These are phyloP conservation scores for Aspergillus sp. DNA, from an alignment of 2,329 filamentous ascomycete genomes.

Conservation along the genomic window DNA sequence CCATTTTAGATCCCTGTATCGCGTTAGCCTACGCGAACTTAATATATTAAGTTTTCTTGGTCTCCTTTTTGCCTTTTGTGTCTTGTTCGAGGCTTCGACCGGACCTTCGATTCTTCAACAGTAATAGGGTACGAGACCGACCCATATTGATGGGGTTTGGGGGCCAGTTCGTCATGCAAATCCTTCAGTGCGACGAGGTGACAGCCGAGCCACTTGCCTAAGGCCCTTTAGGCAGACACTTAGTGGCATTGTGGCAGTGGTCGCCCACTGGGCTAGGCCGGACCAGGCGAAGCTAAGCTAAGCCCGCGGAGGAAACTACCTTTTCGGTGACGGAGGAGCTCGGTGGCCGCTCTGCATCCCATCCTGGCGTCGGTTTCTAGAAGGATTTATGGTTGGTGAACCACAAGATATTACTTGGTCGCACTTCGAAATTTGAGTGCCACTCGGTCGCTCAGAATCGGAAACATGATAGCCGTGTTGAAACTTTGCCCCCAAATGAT, in stretches of 20 bases:
- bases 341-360: too few species aligned
- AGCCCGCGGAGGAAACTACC: background rate
- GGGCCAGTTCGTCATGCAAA: constrained; percentile 3
- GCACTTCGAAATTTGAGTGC: background rate
- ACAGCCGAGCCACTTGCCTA: background rate
- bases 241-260: background rate
- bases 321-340: background rate
- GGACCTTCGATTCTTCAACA: background rate
- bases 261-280: background rate
- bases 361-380: background rate
- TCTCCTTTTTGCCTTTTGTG: background rate
- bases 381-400: background rate
- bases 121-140: background rate
- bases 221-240: background rate
- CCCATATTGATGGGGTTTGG: background rate
- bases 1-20: background rate
- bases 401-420: background rate
- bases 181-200: background rate
- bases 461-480: too few species aligned
- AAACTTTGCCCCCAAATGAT: too few species aligned
- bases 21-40: background rate
- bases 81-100: too few species aligned
- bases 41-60: background rate
- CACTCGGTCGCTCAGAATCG: too few species aligned
- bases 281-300: too few species aligned